Evolutionary conservation across 345 rosid genomes (phyloP).

Genomic region (Barbarea vulgaris): DNA sequence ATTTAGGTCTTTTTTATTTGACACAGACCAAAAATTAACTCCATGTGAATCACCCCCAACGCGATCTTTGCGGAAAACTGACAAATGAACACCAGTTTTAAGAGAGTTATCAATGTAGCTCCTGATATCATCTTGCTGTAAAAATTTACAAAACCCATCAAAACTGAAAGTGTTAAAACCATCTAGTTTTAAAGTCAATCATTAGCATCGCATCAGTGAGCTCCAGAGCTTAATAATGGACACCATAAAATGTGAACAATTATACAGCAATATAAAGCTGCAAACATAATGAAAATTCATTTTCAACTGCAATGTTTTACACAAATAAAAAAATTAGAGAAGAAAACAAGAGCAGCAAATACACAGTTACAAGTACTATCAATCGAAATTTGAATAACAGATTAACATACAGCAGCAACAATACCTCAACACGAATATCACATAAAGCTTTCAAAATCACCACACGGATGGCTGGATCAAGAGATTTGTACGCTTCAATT

Average conservation of each 20-base stretch:
- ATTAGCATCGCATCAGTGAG: slow-evolving; percentile 63
- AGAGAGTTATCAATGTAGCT: slow-evolving; percentile 87
- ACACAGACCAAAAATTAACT: slow-evolving; percentile 77
- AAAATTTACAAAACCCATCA: slow-evolving; percentile 28
- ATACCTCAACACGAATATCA: slow-evolving; percentile 99
- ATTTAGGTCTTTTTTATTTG: slow-evolving; percentile 6
- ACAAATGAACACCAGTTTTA: slow-evolving; percentile 80
- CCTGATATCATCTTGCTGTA: slow-evolving; percentile 97
- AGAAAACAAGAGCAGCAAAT: slow-evolving; percentile 5
- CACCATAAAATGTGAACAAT: not conserved
- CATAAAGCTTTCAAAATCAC: slow-evolving; percentile 95
- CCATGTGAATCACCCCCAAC: slow-evolving; percentile 96
- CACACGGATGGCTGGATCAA: slow-evolving; percentile 94
- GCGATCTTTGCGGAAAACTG: slow-evolving; percentile 89
- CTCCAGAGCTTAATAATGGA: slow-evolving; percentile 21
- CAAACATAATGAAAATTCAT: slow-evolving; percentile 5
- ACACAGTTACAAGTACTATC: slow-evolving; percentile 1
- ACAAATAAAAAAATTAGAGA: not conserved
- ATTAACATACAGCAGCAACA: slow-evolving; percentile 12
- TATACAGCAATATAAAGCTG: slow-evolving; percentile 10
- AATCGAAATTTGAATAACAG: not conserved
- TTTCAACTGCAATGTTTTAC: not conserved
- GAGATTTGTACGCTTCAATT: slow-evolving; percentile 75
- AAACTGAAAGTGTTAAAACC: not conserved
- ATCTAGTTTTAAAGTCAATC: slow-evolving; percentile 24